Evolutionary conservation across 2,329 filamentous ascomycete species (phyloP).

Genomic region (Geosmithia morbida): DNA sequence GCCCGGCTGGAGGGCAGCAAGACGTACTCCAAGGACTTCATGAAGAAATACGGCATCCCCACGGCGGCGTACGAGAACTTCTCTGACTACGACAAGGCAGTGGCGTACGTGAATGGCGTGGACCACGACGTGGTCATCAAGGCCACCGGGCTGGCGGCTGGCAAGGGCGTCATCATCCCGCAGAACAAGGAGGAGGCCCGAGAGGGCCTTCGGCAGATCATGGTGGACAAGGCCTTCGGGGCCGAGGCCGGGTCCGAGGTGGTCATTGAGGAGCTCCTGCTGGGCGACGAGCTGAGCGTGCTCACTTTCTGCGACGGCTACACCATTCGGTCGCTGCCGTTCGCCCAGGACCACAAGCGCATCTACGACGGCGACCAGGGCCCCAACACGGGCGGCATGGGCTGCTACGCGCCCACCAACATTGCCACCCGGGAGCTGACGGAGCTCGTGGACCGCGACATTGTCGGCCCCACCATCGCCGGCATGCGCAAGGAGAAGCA

Average conservation of each 20-base stretch:
- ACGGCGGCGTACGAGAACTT: constrained; percentile 63
- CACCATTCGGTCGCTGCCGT: constrained; percentile 48
- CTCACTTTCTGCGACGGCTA: constrained; percentile 55
- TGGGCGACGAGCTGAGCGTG: constrained; percentile 56
- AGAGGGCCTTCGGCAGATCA: constrained; percentile 49
- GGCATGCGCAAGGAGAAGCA: constrained; percentile 48
- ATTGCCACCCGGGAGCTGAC: constrained; percentile 64
- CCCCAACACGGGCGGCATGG: constrained; percentile 65
- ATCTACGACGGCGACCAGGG: constrained; percentile 54
- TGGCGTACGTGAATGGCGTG: constrained; percentile 44
- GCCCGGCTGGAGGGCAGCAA: constrained; percentile 68
- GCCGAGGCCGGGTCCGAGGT: constrained; percentile 54
- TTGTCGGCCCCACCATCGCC: constrained; percentile 79
- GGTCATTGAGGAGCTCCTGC: constrained; percentile 56
- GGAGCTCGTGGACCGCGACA: constrained; percentile 58
- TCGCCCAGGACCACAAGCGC: constrained; percentile 61
- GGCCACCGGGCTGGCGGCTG: constrained; percentile 58
- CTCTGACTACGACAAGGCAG: constrained; percentile 41
- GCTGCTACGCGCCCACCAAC: constrained; percentile 57
- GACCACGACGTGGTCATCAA: constrained; percentile 56
- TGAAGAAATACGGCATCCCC: constrained; percentile 57
- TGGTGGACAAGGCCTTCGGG: constrained; percentile 53
- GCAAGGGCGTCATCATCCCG: constrained; percentile 42
- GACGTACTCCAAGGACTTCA: constrained; percentile 67
- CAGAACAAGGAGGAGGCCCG: constrained; percentile 42